phyloP scores from a whole-genome alignment of 768 basidiomycete species.

The Mycena galericulata region DNA sequence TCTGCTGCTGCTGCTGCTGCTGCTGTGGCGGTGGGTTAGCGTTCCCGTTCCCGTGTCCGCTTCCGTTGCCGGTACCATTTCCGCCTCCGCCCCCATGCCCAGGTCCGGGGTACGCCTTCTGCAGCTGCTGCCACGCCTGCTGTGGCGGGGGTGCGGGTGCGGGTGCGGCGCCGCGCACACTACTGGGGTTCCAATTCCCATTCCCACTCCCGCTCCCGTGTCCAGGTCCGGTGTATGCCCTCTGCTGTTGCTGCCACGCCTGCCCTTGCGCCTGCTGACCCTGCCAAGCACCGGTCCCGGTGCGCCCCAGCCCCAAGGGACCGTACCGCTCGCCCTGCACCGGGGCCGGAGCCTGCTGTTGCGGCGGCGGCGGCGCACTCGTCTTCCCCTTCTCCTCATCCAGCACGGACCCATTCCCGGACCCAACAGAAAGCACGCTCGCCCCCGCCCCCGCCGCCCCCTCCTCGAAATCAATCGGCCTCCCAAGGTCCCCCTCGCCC shows the following conservation, averaged over 20 bases:
- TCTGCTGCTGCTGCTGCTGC: no score
- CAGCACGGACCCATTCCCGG: slow-evolving; percentile 28
- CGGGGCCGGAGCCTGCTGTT: no score
- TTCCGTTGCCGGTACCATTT: no score
- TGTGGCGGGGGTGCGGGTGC: no score
- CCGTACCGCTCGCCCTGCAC: slow-evolving; percentile 18
- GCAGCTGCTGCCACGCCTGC: slow-evolving; percentile 2
- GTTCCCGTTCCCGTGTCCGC: no score
- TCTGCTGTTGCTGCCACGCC: no score
- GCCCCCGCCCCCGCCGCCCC: slow-evolving; percentile 50
- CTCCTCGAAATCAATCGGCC: slow-evolving; percentile 59
- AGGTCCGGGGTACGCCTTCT: neutral
- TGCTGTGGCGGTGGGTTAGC: neutral
- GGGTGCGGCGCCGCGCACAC: no score
- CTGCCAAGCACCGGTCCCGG: no score
- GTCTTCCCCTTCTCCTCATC: neutral
- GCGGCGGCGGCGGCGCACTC: neutral
- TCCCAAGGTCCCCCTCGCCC: slow-evolving; percentile 58
- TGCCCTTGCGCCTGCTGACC: slow-evolving; percentile 2
- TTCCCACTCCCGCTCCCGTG: no score
- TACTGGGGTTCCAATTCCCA: no score
- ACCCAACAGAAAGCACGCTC: slow-evolving; percentile 37
- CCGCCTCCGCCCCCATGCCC: no score
- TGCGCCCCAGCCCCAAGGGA: slow-evolving; percentile 24
- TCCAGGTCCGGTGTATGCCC: no score